Evolutionary conservation across 140 eudicot genomes (phyloP).

Genomic region (Senecio squalidus): DNA sequence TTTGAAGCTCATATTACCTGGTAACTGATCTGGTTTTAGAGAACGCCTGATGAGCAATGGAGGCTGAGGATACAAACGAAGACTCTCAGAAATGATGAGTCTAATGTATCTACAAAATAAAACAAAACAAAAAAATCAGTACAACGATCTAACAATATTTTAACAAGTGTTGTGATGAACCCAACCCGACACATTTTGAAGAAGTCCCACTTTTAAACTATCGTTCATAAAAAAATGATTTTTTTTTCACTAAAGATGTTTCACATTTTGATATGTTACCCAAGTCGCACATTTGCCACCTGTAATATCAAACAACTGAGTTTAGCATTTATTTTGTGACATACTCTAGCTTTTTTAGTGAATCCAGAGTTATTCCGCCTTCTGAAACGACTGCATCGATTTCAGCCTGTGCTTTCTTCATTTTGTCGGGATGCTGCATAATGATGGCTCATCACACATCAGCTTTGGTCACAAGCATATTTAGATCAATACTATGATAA

Average conservation of each 20-base stretch:
- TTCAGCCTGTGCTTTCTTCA: constrained; percentile 95
- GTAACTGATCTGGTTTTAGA: constrained; percentile 68
- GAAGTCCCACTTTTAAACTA: too few relatives aligned
- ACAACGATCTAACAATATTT: background rate
- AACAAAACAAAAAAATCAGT: constrained; percentile 1
- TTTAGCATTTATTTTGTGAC: constrained; percentile 18
- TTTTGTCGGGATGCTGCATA: constrained; percentile 77
- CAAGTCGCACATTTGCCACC: too few relatives aligned
- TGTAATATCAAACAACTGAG: background rate
- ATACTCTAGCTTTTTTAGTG: constrained; percentile 71
- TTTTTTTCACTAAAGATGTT: too few relatives aligned
- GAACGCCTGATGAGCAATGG: constrained; percentile 95
- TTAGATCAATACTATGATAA: constrained; percentile 3
- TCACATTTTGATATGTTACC: too few relatives aligned
- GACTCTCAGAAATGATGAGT: constrained; percentile 80
- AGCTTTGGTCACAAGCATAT: constrained; percentile 13
- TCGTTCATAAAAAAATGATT: too few relatives aligned
- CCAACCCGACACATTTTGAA: background rate
- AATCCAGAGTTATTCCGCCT: constrained; percentile 58
- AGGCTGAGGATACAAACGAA: constrained; percentile 94
- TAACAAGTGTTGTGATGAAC: background rate
- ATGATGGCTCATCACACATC: constrained; percentile 21
- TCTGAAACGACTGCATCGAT: constrained; percentile 65
- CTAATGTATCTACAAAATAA: constrained; percentile 59
- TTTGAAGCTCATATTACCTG: constrained; percentile 36